phyloP scores from a whole-genome alignment of 495 filamentous ascomycete genomes.

The Aspergillus hancockii region DNA sequence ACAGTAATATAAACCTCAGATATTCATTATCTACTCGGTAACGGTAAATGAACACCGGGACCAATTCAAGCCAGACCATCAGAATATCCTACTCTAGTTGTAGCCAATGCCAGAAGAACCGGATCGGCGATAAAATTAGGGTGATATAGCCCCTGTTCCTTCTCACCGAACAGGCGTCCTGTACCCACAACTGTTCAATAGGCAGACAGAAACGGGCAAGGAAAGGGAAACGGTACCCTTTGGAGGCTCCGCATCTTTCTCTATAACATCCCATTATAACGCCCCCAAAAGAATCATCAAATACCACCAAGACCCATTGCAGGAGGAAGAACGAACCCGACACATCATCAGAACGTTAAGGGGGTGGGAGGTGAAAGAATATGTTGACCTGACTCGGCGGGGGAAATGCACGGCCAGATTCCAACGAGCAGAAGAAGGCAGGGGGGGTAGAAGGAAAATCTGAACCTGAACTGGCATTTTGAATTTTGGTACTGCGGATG shows the following conservation, averaged over 20 bases:
- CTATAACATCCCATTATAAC: conserved; percentile 22
- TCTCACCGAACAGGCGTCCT: conserved; percentile 3
- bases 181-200: conserved; percentile 9
- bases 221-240: conserved; percentile 19
- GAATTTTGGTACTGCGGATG: conserved; percentile 21
- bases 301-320: conserved; percentile 13
- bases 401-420: conserved; percentile 14
- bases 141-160: conserved; percentile 6
- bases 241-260: conserved; percentile 21
- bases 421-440: conserved; percentile 11
- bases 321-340: conserved; percentile 8
- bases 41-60: conserved; percentile 23
- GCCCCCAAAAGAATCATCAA: conserved; percentile 23
- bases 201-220: conserved; percentile 13
- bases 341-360: conserved; percentile 13
- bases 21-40: conserved; percentile 31
- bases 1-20: conserved; percentile 14
- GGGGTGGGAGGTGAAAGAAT: conserved; percentile 10
- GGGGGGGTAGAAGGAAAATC: conserved; percentile 7
- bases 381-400: conserved; percentile 1
- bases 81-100: conserved; percentile 20
- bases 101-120: conserved; percentile 13
- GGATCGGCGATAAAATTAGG: conserved; percentile 4
- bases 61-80: conserved; percentile 15
- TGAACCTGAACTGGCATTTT: conserved; percentile 27